Evolutionary conservation across 306 rosid genomes (phyloP).

Genomic region (Glycyrrhiza uralensis): DNA sequence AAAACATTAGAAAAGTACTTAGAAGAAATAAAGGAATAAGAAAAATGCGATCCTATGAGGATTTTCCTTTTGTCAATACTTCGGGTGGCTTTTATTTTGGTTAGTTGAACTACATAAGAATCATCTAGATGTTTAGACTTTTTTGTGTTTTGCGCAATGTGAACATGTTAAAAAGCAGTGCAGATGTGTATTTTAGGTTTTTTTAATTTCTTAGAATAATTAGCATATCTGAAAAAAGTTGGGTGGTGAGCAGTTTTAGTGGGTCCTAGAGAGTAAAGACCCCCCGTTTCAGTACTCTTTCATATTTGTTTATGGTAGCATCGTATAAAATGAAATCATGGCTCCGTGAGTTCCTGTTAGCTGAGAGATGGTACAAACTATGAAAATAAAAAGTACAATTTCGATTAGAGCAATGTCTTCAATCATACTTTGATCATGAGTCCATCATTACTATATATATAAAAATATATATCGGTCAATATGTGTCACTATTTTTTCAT

Average conservation of each 20-base stretch:
- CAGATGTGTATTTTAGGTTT: not conserved
- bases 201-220: not conserved
- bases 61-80: conserved; percentile 25
- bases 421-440: conserved; percentile 50
- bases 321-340: not conserved
- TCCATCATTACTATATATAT: too few relatives aligned
- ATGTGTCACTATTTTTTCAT: too few relatives aligned
- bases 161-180: conserved; percentile 27
- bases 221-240: not conserved
- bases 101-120: conserved; percentile 23
- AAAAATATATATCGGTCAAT: too few relatives aligned
- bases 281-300: not conserved
- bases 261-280: conserved; percentile 32
- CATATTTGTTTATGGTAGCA: conserved; percentile 19
- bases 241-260: conserved; percentile 7
- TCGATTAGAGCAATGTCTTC: conserved; percentile 23
- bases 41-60: not conserved
- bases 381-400: not conserved
- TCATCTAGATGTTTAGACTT: conserved; percentile 15
- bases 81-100: not conserved
- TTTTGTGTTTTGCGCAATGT: conserved; percentile 14
- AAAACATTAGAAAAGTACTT: not conserved
- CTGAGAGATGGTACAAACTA: not conserved
- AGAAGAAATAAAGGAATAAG: not conserved
- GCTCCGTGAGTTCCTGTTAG: not conserved